Evolutionary conservation across 176 grass and related monocot species (phyloP).

Genomic region (Oryza glaberrima): DNA sequence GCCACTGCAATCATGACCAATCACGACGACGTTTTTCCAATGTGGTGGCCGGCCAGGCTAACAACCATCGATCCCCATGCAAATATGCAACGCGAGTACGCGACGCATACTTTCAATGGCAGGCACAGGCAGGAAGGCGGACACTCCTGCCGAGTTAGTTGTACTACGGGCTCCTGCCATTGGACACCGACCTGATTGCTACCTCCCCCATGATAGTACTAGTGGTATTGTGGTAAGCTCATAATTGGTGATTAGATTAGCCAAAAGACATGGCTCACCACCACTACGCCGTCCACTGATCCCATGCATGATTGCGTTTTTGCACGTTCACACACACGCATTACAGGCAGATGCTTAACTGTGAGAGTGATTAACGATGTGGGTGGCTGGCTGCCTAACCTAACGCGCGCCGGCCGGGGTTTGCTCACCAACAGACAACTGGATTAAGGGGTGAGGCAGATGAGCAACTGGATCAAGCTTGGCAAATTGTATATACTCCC

Average conservation of each 20-base stretch:
- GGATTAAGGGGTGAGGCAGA: slow-evolving; percentile 30
- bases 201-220: neutral
- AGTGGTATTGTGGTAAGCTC: neutral
- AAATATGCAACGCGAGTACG: neutral
- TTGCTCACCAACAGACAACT: slow-evolving; percentile 48
- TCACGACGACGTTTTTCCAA: neutral
- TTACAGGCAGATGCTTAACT: neutral
- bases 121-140: neutral
- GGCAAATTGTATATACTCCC: neutral
- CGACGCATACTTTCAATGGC: neutral
- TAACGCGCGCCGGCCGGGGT: slow-evolving; percentile 37
- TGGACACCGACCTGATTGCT: neutral
- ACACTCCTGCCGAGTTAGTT: neutral
- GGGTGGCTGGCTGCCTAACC: slow-evolving; percentile 34
- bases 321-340: neutral
- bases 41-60: neutral
- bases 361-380: neutral
- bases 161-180: neutral
- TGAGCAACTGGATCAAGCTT: slow-evolving; percentile 35
- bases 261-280: neutral
- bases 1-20: neutral
- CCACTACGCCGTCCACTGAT: neutral
- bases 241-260: neutral
- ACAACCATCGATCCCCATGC: neutral
- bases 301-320: slow-evolving; percentile 34